Percentiles rank a stretch among this genome's conserved stretches.
Evolutionary conservation across 148 eudicot species (phyloP).

Genomic region (Heliosperma pusillum): DNA sequence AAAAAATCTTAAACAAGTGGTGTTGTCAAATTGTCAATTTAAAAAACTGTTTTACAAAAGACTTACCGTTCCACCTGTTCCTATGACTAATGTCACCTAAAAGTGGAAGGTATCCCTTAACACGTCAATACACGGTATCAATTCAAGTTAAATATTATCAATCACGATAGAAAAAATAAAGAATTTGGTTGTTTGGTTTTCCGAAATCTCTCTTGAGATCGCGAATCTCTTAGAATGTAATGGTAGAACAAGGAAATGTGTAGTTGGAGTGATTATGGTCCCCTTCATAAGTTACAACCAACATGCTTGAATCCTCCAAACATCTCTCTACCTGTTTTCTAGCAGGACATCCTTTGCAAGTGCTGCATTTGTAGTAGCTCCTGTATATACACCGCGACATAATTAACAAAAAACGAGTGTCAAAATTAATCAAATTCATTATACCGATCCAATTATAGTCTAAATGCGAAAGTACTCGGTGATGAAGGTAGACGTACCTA

Average conservation of each 20-base stretch:
- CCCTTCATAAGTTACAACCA: constrained; percentile 92
- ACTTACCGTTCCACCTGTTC: too few relatives aligned
- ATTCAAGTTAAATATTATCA: too few relatives aligned
- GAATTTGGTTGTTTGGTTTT: not conserved
- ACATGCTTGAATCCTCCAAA: constrained; percentile 77
- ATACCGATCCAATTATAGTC: too few relatives aligned
- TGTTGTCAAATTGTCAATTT: too few relatives aligned
- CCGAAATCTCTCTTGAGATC: not conserved
- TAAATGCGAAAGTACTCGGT: too few relatives aligned
- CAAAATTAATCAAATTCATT: too few relatives aligned
- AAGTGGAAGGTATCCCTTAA: too few relatives aligned
- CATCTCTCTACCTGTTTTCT: constrained; percentile 95
- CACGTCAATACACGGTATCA: not conserved
- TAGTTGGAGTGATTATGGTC: constrained; percentile 68
- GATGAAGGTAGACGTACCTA: constrained; percentile 39
- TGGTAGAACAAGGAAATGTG: constrained; percentile 30
- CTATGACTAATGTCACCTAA: not conserved
- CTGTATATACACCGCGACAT: constrained; percentile 32
- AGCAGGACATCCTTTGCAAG: constrained; percentile 87
- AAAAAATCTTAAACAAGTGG: not conserved
- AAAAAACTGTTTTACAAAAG: too few relatives aligned
- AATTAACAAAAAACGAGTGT: too few relatives aligned
- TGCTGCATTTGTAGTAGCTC: constrained; percentile 98
- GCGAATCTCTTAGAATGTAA: constrained; percentile 16
- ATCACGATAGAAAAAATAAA: not conserved